Conservation (phyloP, 202 grass and related monocot species). For the Dendrocalamus latiflorus region DNA sequence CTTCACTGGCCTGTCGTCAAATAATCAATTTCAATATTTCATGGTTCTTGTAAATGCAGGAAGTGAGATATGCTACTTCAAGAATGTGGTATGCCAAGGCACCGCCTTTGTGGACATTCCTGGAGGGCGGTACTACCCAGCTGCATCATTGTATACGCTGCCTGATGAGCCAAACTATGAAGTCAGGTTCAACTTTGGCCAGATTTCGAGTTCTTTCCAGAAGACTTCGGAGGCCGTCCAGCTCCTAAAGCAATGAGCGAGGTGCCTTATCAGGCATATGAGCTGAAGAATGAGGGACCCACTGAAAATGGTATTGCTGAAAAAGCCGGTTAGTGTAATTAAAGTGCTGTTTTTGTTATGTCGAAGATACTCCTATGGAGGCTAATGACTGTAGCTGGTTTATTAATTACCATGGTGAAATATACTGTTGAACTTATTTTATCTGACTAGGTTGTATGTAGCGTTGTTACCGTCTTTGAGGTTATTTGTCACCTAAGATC, state of each 20-base stretch:
- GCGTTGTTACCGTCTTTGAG: not conserved
- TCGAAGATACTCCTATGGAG: not conserved
- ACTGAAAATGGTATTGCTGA: slow-evolving; percentile 62
- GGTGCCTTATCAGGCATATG: slow-evolving; percentile 58
- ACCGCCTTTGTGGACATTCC: slow-evolving; percentile 73
- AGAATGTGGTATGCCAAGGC: slow-evolving; percentile 76
- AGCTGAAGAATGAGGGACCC: slow-evolving; percentile 53
- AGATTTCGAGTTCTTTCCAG: slow-evolving; percentile 63
- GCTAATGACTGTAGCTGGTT: not conserved
- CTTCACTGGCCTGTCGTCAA: not conserved
- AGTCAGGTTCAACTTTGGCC: slow-evolving; percentile 90
- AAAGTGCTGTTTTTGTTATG: not conserved
- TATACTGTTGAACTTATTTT: not conserved
- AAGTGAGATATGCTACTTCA: slow-evolving; percentile 91
- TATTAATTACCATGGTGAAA: not conserved
- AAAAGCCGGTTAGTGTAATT: slow-evolving; percentile 45
- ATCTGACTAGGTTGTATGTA: not conserved
- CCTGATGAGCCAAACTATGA: slow-evolving; percentile 70
- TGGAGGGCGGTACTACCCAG: slow-evolving; percentile 81
- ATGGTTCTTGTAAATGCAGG: slow-evolving; percentile 49
- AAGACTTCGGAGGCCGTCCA: slow-evolving; percentile 60
- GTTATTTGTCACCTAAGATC: not conserved
- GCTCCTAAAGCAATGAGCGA: slow-evolving; percentile 60
- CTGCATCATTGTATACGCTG: slow-evolving; percentile 78
- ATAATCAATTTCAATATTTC: not conserved